Evolutionary conservation across 495 filamentous ascomycete species (phyloP), one percentile per base, ranked within the genome.

Genomic region (Emericellopsis terricola): DNA sequence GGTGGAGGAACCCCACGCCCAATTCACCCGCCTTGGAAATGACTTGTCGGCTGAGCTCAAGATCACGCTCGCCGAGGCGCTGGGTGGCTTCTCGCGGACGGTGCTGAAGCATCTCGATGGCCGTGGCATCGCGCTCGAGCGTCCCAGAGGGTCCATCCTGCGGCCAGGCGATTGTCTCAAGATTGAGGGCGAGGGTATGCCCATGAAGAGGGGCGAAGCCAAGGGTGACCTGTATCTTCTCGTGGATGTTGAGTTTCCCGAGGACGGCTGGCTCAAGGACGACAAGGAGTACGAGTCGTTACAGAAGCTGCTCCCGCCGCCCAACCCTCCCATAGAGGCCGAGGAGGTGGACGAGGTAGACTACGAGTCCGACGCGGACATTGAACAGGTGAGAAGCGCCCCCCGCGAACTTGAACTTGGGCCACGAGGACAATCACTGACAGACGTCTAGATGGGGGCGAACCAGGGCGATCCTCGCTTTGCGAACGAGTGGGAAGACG

Each of bases 81-180:
- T 97, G 34, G 76, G 69, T 21, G 89, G 91, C 6, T 94, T 97
- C 59, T 79, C 79, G 13, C 78, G 85, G 26, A 81, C 92, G 9
- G 82, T 94, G 8, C 33, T 96, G 39, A 87, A 83, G 44, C 89
- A 97, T 51, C 73, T 97, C 3, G 89, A 97, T 46, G 89, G 87
- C 10, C 69, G 89, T 35, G 89, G 91, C 15, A 91, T 97, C 36
- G 68, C 78, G 36, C 56, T 96, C 30, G 65, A 68, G 34, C 76
- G 89, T 45, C 72, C 73, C 2, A 60, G 68, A 29, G 85, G 84
- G 40, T 71, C 79, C 52, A 55, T 93, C 28, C 51, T 97, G 9
- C 71, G 68, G 14, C 83, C 87, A 2, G 76, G 71, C 11, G 80
- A 96, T 44, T 68, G 84, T 10, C 64, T 97, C 39, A 92, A 82